These are phyloP conservation scores for Sporothrix sp. DNA, from an alignment of 2,329 filamentous ascomycete genomes.

Conservation along the genomic window DNA sequence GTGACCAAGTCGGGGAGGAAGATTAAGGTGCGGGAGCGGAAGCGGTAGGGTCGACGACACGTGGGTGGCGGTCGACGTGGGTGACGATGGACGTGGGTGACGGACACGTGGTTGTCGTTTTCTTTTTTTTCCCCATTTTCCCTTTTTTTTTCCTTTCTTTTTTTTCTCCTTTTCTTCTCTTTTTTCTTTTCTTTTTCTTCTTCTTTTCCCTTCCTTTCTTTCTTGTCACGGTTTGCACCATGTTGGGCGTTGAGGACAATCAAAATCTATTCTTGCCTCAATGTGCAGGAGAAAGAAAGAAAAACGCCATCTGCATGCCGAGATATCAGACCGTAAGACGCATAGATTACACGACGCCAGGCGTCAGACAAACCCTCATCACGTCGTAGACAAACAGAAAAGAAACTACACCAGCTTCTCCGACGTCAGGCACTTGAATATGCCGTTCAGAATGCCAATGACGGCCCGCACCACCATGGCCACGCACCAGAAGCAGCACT, in stretches of 20 bases:
- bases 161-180: not conserved
- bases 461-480: constrained; percentile 46
- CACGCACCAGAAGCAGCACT: constrained; percentile 48
- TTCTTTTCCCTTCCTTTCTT: not conserved
- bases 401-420: constrained; percentile 26
- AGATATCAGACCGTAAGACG: no score
- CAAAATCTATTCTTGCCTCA: not conserved
- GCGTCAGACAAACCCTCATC: no score
- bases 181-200: not conserved
- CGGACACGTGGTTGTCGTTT: no score
- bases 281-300: not conserved
- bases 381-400: not conserved
- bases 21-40: constrained; percentile 53
- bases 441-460: constrained; percentile 38
- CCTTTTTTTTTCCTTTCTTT: not conserved
- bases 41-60: constrained; percentile 46
- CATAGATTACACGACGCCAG: no score
- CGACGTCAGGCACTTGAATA: constrained; percentile 41
- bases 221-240: no score
- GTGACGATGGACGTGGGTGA: no score
- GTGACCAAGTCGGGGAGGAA: constrained; percentile 51
- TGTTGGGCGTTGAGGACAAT: not conserved
- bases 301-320: not conserved
- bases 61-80: no score
- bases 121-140: not conserved